Base-by-base conservation (phyloP, 495 filamentous ascomycete genomes). In the Bathelium albidoporum region DNA sequence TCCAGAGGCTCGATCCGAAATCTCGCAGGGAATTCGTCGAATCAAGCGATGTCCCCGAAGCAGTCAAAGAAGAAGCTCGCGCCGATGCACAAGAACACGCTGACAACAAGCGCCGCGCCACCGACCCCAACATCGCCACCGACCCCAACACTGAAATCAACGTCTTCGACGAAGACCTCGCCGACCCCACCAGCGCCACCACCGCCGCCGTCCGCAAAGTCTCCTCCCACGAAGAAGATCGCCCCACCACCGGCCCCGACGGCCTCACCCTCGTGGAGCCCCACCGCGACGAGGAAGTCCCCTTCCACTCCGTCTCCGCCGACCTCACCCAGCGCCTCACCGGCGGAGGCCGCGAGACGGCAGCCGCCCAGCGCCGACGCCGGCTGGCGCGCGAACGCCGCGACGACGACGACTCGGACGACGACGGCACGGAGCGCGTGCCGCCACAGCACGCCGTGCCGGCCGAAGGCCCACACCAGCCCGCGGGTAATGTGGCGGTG, bases 1-100 rank as follows among this genome's bases (percentile, higher is more conserved):
- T 99, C 66, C 85, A 87, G 71, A 79, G 85, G 31, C 78, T 97
- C 63, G 90, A 95, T 71, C 86, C 89, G 32, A 87, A 85, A 68
- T 83, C 85, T 20, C 84, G 92, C 18, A 82, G 80, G 26, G 84
- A 90, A 64, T 75, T 88, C 1, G 81, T 94, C 0, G 83, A 91
- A 60, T 74, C 87, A 49, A 87, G 82, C 58, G 82, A 85, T 67
- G 84, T 83, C 0, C 84, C 86, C 0, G 78, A 80, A 41, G 75
- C 68, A 9, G 73, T 82, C 65, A 88, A 85, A 71, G 73, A 71
- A 2, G 72, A 81, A 28, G 84, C 86, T 3, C 83, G 82, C 65
- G 77, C 82, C 64, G 80, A 80, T 24, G 80, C 82, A 45, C 74
- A 73, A 28, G 76, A 79, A n/a, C 75, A 79, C 4, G 76, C 72